Base-by-base conservation (phyloP, 352 stramenopile genomes). In the Globisporangium uncinulatum region DNA sequence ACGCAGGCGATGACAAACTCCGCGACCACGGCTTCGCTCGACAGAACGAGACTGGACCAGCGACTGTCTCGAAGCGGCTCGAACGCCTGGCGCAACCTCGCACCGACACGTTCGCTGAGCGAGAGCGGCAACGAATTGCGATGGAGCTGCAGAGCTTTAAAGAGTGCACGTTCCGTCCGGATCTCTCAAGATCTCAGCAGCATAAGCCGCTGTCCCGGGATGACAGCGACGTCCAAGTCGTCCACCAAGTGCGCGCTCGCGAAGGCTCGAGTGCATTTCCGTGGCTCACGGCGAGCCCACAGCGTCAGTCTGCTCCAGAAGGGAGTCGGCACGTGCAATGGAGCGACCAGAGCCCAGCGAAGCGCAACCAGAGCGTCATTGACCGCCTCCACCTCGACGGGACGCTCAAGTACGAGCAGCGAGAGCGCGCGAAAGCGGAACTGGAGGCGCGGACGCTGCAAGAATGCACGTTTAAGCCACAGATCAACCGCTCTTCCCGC, bases 81-180 rank as follows among this genome's bases (percentile, higher is more conserved):
- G 69, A 83, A 19, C 60, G 66, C 14, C 63, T 92, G n/a, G 74
- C 82, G 0, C 69, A 79, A 41, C 74, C 79, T 37, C 68, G 76
- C 21, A 83, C 67, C n/a, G 57, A 79, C 14, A 61, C 69, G 9
- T 89, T 89, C 50, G 76, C 69, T 1, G 75, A 86, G 32, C 72
- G 73, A 10, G 80, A 93, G 43, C 91, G 86, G 51, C 63, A 76
- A 10, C 75, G 83, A 11, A 53, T 93, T 3, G 17, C 73, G 5
- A 56, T 66, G 15, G 80, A 93, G 54, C 77, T 88, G 57, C 73
- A 84, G 32, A 62, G 61, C 13, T 62, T 93, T 24, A 71, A 63
- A 13, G 76, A 90, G 52, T 91, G 80, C 50, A 90, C 80, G 6
- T 93, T 91, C 57, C 74, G 62, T 29, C 83, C 83, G 13, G 79